Percentiles rank a stretch among this genome's conserved stretches.
phyloP scores from a whole-genome alignment of 352 stramenopile genomes.

The Saprolegnia diclina region DNA sequence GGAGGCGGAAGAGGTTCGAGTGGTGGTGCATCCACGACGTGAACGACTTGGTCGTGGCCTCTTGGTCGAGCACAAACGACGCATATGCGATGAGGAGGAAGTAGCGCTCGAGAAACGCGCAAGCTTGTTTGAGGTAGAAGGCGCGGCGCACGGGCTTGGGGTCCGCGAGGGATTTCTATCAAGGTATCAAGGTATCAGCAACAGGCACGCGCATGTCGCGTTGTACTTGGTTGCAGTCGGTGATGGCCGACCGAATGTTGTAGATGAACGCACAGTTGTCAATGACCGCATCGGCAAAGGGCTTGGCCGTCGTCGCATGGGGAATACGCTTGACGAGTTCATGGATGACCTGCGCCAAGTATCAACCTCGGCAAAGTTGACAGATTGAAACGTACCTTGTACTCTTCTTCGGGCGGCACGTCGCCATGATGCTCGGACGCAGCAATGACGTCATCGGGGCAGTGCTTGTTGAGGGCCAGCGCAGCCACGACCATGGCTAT shows the following conservation, averaged over 20 bases:
- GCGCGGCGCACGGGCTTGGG: constrained; percentile 9
- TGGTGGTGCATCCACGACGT: constrained; percentile 29
- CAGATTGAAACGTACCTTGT: constrained; percentile 7
- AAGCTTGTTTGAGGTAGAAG: constrained; percentile 22
- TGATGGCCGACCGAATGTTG: constrained; percentile 19
- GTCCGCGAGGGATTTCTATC: constrained; percentile 13
- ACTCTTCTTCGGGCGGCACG: constrained; percentile 14
- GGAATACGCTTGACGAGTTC: constrained; percentile 10
- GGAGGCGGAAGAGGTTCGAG: constrained; percentile 30
- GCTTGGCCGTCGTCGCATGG: background rate
- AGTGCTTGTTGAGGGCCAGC: background rate
- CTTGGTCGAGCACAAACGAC: constrained; percentile 25
- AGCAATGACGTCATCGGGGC: background rate
- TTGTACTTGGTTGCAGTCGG: constrained; percentile 15
- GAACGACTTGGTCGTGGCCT: constrained; percentile 14
- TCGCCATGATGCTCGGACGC: background rate
- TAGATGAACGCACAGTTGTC: constrained; percentile 19
- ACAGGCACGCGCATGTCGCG: too few relatives aligned
- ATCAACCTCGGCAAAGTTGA: background rate
- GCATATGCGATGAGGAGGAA: constrained; percentile 31
- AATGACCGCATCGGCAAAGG: constrained; percentile 9
- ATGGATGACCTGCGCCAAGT: background rate
- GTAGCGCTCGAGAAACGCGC: constrained; percentile 29
- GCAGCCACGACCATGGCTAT: background rate
- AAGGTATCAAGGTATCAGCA: background rate